Base-by-base conservation (phyloP, 192 early-diverging fungal genomes). In the Backusella tuberculispora region DNA sequence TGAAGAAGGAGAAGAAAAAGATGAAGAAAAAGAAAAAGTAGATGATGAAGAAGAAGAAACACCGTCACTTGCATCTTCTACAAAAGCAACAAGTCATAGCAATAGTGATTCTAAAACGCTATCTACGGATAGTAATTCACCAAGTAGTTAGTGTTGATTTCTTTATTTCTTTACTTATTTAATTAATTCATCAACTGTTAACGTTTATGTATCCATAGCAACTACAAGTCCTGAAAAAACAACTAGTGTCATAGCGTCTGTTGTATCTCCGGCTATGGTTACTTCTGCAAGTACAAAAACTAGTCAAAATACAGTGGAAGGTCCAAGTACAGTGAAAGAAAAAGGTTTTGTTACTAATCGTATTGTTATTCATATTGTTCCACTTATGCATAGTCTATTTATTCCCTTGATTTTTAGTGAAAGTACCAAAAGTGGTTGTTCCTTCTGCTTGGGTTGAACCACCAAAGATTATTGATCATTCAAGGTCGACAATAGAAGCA, bases 11-110 rank as follows among this genome's bases (percentile, higher is more conserved):
- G 29, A 34, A 34, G 29, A 0, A 34, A 34, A 34, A 34, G 29
- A 2, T 1, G 29, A 83, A 76, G 86, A 85, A 41, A 70, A 83
- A 63, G 85, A 85, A n/a, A 66, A 76, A 6, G 74, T 70, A n/a
- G 71, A 66, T 15, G 64, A 73, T 14, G 63, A 53, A 29, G 63
- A 34, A 12, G 53, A 60, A 60, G 21, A 60, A 56, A 24, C 19
- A 60, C 26, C 53, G 10, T 60, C 53, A 5, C 9, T 60, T 60
- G 21, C 53, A 24, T 60, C 53, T 26, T 60, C 21, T 60, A 10
- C 42, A 69, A 24, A 69, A 24, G 12, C 67, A 68, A 14, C 40
- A 19, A 44, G 19, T 14, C 67, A n/a, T 15, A 34, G 29, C 2
- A 34, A 34, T 34, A 2, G 29, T 34, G 29, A 34, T 34, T 6